Evolutionary conservation across 208 protist species (phyloP).

Genomic region (Vickermania spadyakhi): DNA sequence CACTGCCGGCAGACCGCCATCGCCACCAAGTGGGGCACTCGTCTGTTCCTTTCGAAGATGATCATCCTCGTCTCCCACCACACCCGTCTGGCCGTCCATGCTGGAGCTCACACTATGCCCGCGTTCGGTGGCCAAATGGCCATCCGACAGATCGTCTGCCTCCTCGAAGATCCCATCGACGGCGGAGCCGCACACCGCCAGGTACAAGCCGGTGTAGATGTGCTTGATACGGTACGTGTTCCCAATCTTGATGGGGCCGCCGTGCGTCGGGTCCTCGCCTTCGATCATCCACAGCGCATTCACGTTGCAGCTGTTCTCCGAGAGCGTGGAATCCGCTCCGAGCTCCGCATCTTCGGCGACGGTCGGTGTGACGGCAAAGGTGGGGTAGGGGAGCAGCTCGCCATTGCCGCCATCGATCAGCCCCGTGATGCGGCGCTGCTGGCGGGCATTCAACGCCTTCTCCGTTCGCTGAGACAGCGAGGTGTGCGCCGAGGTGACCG

Average conservation of each 20-base stretch:
- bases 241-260: conserved; percentile 36
- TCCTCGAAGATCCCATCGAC: conserved; percentile 41
- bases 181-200: conserved; percentile 43
- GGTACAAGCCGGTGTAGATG: conserved; percentile 48
- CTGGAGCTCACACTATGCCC: neutral
- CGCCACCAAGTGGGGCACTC: neutral
- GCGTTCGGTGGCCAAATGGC: neutral
- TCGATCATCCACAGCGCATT: conserved; percentile 61
- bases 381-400: conserved; percentile 33
- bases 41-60: neutral
- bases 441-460: neutral
- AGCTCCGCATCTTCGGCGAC: neutral
- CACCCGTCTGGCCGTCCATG: neutral
- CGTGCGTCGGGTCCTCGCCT: conserved; percentile 40
- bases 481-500: neutral
- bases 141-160: conserved; percentile 15
- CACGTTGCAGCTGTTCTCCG: conserved; percentile 13
- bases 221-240: conserved; percentile 48
- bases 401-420: conserved; percentile 25
- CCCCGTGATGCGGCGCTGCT: conserved; percentile 9
- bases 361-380: conserved; percentile 15
- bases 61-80: neutral
- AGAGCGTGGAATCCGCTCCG: conserved; percentile 15
- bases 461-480: neutral
- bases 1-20: neutral